A percentile compares a stretch with the other conserved stretches of the same genome.
Conservation (phyloP, 768 basidiomycete species). For the Russula vinacea region DNA sequence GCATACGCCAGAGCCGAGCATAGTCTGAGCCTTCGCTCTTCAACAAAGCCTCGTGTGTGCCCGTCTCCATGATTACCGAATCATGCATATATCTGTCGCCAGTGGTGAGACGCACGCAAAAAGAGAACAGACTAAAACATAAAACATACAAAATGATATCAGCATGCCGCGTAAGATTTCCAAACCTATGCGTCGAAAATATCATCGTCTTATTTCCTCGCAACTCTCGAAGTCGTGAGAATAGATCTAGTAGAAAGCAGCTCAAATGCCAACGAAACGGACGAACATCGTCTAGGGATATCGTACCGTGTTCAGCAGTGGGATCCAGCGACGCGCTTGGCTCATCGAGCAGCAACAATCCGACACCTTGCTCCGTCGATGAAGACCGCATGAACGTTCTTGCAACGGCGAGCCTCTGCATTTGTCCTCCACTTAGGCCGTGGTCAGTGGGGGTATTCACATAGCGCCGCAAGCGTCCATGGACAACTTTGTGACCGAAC, state of each 20-base stretch:
- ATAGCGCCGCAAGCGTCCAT: conserved; percentile 1
- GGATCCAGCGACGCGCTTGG: conserved; percentile 74
- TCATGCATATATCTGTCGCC: conserved; percentile 63
- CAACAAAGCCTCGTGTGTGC: conserved; percentile 62
- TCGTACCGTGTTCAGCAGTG: conserved; percentile 64
- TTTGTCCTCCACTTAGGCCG: conserved; percentile 64
- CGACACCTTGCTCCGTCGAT: conserved; percentile 45
- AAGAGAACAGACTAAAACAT: background rate
- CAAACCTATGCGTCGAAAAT: conserved; percentile 71
- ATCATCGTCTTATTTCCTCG: conserved; percentile 81
- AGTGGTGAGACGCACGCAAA: background rate
- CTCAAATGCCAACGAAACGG: background rate
- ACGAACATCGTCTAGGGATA: background rate
- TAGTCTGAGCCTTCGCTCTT: conserved; percentile 56
- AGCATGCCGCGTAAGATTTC: conserved; percentile 64
- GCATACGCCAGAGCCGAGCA: conserved; percentile 68
- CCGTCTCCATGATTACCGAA: conserved; percentile 57
- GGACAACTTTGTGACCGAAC: conserved; percentile 55
- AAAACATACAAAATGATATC: conserved; percentile 25
- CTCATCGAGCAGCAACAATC: conserved; percentile 66
- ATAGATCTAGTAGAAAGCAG: conserved; percentile 47
- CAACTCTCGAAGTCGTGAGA: conserved; percentile 62
- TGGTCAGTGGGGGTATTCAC: conserved; percentile 5
- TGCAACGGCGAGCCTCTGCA: conserved; percentile 73
- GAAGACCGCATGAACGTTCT: conserved; percentile 71